phyloP scores from a whole-genome alignment of 306 rosid genomes.

The Corylus americana region DNA sequence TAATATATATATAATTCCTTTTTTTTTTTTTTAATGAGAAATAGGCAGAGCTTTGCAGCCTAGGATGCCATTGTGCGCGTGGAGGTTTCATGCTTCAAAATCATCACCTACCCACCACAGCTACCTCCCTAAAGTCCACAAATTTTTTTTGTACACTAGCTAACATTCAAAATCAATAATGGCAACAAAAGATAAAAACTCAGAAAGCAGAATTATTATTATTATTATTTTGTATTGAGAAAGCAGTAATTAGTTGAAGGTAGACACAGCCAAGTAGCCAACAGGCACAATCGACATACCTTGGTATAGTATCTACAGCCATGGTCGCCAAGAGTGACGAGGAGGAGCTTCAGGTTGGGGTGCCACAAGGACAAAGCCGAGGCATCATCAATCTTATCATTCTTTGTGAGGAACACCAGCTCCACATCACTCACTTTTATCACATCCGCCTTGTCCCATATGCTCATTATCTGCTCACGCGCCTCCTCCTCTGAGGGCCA shows the following conservation, averaged over 20 bases:
- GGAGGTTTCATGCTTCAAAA: slow-evolving; percentile 3
- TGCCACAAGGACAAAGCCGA: slow-evolving; percentile 80
- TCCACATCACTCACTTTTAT: slow-evolving; percentile 92
- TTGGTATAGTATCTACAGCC: slow-evolving; percentile 93
- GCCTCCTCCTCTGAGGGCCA: slow-evolving; percentile 87
- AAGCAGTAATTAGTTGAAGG: background rate
- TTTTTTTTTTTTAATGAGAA: too few relatives aligned
- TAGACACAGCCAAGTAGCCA: too few relatives aligned
- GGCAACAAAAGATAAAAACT: background rate
- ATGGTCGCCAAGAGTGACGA: slow-evolving; percentile 86
- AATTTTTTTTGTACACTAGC: background rate
- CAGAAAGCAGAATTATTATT: background rate
- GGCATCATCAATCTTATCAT: slow-evolving; percentile 68
- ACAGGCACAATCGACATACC: slow-evolving; percentile 36
- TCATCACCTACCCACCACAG: slow-evolving; percentile 5
- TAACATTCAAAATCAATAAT: background rate
- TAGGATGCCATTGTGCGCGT: background rate
- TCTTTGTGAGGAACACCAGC: slow-evolving; percentile 79
- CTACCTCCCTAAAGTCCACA: background rate
- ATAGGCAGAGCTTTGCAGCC: background rate
- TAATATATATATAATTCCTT: too few relatives aligned
- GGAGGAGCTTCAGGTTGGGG: slow-evolving; percentile 79
- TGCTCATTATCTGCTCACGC: slow-evolving; percentile 76
- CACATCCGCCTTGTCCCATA: slow-evolving; percentile 87
- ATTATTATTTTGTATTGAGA: background rate